Evolutionary conservation across 1,139 yeast species (phyloP).

Genomic region (Magnusiomyces paraingens): DNA sequence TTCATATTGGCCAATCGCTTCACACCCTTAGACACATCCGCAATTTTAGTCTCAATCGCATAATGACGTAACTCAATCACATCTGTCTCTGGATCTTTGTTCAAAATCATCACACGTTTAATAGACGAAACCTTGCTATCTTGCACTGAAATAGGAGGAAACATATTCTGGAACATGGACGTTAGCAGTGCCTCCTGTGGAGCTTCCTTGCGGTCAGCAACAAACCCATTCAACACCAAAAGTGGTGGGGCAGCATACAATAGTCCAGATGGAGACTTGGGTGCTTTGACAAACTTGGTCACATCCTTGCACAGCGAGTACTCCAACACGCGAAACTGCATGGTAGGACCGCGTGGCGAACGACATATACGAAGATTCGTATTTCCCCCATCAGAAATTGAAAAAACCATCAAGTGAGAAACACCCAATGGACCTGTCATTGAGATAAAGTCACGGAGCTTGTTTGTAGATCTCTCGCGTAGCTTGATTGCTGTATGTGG

Average conservation of each 20-base stretch:
- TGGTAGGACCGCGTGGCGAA: constrained; percentile 91
- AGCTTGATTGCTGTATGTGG: constrained; percentile 93
- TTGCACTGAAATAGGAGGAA: constrained; percentile 86
- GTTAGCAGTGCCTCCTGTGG: constrained; percentile 66
- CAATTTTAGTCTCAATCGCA: constrained; percentile 78
- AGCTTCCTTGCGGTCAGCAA: constrained; percentile 38
- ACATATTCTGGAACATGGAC: constrained; percentile 90
- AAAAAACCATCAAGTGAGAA: constrained; percentile 77
- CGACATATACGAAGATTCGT: constrained; percentile 78
- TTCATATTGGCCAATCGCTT: constrained; percentile 63
- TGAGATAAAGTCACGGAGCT: constrained; percentile 81
- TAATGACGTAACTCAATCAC: constrained; percentile 83
- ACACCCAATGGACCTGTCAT: constrained; percentile 98
- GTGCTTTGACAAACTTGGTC: constrained; percentile 54
- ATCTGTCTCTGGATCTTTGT: constrained; percentile 63
- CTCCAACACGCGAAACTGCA: constrained; percentile 68
- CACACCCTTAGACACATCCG: constrained; percentile 75
- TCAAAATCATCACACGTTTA: constrained; percentile 77
- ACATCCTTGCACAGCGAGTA: constrained; percentile 85
- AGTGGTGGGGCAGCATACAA: constrained; percentile 74
- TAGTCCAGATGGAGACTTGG: constrained; percentile 36
- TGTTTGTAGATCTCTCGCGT: constrained; percentile 79
- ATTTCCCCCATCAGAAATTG: constrained; percentile 73
- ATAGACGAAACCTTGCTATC: constrained; percentile 71
- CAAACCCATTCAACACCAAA: constrained; percentile 84